phyloP scores from a whole-genome alignment of 306 rosid genomes.

The Rosa persica region DNA sequence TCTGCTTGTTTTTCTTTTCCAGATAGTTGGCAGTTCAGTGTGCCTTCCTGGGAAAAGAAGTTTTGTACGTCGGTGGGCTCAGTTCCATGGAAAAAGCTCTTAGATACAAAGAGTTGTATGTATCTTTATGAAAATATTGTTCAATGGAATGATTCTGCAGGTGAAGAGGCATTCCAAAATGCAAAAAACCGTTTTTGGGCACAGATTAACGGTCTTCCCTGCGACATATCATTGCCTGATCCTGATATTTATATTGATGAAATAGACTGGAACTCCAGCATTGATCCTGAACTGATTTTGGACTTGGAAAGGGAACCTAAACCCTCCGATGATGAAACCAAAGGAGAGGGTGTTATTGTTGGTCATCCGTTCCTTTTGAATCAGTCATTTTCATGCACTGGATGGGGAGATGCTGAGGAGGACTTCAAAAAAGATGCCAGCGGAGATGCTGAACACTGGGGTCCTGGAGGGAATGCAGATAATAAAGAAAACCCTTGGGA shows the following conservation, averaged over 20 bases:
- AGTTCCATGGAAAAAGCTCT: conserved; percentile 64
- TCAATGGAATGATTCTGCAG: conserved; percentile 81
- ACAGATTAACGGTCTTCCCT: conserved; percentile 42
- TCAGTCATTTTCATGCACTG: conserved; percentile 39
- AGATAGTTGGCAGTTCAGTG: conserved; percentile 44
- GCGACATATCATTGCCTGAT: conserved; percentile 58
- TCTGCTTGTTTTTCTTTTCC: conserved; percentile 17
- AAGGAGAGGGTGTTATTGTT: conserved; percentile 31
- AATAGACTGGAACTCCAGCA: conserved; percentile 61
- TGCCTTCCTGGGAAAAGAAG: conserved; percentile 77
- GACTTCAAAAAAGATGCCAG: conserved; percentile 30
- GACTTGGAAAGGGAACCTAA: conserved; percentile 60
- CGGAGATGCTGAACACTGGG: conserved; percentile 16
- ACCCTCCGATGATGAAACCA: conserved; percentile 9
- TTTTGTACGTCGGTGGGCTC: conserved; percentile 58
- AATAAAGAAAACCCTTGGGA: conserved; percentile 40
- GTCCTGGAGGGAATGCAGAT: conserved; percentile 28
- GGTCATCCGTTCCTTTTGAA: conserved; percentile 38
- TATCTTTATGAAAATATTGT: conserved; percentile 45
- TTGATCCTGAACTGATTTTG: conserved; percentile 55
- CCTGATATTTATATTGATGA: conserved; percentile 56
- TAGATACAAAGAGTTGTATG: conserved; percentile 59
- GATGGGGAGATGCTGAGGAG: conserved; percentile 54
- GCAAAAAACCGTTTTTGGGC: conserved; percentile 80
- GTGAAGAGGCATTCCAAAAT: conserved; percentile 69